These are phyloP conservation scores for Funneliformis mosseae DNA, from an alignment of 192 early-diverging fungal species.

Conservation along the genomic window DNA sequence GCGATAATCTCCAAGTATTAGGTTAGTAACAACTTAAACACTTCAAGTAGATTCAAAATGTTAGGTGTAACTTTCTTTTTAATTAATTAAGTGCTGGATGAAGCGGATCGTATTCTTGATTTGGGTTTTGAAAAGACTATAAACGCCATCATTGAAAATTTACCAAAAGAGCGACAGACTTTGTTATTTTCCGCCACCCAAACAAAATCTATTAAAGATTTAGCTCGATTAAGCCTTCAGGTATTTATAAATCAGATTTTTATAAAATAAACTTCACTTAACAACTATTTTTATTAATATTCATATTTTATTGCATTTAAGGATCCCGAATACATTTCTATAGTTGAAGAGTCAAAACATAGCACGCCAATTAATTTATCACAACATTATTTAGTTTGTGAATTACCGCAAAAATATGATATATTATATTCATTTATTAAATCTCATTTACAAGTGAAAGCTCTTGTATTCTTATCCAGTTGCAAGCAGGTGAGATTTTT, in stretches of 20 bases:
- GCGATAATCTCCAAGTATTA: conserved; percentile 73
- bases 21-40: conserved; percentile 40
- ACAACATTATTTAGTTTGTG: conserved; percentile 86
- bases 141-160: conserved; percentile 81
- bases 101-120: conserved; percentile 85
- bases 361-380: conserved; percentile 80
- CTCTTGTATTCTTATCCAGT: conserved; percentile 91
- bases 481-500: conserved; percentile 84
- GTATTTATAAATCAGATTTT: conserved; percentile 32
- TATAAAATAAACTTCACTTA: conserved; percentile 28
- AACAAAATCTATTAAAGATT: conserved; percentile 93
- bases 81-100: conserved; percentile 64
- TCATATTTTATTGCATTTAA: conserved; percentile 25
- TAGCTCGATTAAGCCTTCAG: conserved; percentile 86
- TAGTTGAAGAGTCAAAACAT: conserved; percentile 79
- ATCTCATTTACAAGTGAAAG: conserved; percentile 89
- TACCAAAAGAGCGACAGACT: conserved; percentile 87
- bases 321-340: conserved; percentile 93
- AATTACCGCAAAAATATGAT: conserved; percentile 90
- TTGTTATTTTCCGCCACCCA: conserved; percentile 97
- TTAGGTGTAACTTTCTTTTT: neutral
- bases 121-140: conserved; percentile 83
- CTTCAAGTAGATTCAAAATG: no score
- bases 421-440: conserved; percentile 94
- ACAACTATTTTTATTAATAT: conserved; percentile 6